Evolutionary conservation across 768 basidiomycete species (phyloP).

Genomic region (Pholiota conissans): DNA sequence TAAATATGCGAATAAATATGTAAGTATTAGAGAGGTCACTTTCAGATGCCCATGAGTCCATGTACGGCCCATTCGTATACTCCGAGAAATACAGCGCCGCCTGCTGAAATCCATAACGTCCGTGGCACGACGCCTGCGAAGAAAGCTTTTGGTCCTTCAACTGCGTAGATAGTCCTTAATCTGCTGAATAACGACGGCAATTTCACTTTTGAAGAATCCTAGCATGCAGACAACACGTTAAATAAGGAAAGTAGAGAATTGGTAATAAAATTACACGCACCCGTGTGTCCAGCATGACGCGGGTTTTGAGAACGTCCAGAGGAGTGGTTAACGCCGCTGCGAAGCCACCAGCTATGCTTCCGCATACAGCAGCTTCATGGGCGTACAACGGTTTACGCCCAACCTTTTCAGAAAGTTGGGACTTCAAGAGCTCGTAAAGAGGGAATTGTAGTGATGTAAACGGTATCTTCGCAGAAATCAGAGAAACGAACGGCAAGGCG

Average conservation of each 20-base stretch:
- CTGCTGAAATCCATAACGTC: constrained; percentile 95
- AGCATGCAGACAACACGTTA: background rate
- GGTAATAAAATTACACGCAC: constrained; percentile 39
- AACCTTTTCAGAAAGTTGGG: constrained; percentile 54
- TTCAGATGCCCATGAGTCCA: constrained; percentile 39
- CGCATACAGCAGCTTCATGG: constrained; percentile 84
- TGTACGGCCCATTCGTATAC: constrained; percentile 84
- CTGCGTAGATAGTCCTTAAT: constrained; percentile 61
- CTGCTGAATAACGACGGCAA: constrained; percentile 57
- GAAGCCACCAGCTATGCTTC: constrained; percentile 86
- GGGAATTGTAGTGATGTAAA: constrained; percentile 97
- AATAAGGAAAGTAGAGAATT: background rate
- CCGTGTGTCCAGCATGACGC: constrained; percentile 91
- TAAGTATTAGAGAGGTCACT: background rate
- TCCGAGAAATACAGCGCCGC: constrained; percentile 97
- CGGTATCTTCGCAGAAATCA: constrained; percentile 65
- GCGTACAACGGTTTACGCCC: constrained; percentile 59
- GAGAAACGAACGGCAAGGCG: constrained; percentile 26
- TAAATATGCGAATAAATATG: constrained; percentile 7
- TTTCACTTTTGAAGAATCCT: constrained; percentile 51
- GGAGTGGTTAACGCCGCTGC: constrained; percentile 93
- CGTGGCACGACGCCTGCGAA: constrained; percentile 89
- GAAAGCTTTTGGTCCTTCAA: constrained; percentile 74
- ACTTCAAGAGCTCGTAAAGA: constrained; percentile 86
- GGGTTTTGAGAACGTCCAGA: constrained; percentile 93